These are phyloP conservation scores for Gossypium sturtianum DNA, from an alignment of 345 rosid genomes.

Conservation along the genomic window DNA sequence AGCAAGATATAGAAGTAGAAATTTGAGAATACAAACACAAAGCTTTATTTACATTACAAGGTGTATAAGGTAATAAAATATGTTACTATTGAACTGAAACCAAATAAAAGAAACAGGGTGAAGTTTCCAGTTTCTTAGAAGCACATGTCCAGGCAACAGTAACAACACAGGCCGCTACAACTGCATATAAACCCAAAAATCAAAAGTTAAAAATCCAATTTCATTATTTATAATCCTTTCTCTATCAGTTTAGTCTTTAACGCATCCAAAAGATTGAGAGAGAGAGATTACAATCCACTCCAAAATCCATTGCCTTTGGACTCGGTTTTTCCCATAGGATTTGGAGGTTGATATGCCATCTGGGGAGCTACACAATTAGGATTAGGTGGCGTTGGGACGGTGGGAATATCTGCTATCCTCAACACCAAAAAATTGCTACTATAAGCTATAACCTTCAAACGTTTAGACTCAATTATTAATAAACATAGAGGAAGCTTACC, in stretches of 20 bases:
- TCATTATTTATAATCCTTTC: too few relatives aligned
- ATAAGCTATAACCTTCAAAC: not conserved
- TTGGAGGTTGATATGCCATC: not conserved
- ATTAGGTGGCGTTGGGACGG: conserved; percentile 2
- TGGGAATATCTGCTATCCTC: not conserved
- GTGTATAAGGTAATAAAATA: not conserved
- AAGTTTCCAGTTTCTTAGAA: not conserved
- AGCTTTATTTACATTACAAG: not conserved
- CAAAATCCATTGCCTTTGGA: not conserved
- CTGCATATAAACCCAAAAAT: not conserved
- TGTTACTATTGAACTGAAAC: not conserved
- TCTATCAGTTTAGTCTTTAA: too few relatives aligned
- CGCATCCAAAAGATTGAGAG: not conserved
- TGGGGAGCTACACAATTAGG: conserved; percentile 6
- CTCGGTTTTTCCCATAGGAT: not conserved
- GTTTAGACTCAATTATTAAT: not conserved
- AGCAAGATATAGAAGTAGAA: not conserved
- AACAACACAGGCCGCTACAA: conserved; percentile 14
- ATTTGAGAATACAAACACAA: not conserved
- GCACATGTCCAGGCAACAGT: conserved; percentile 1
- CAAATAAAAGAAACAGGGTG: not conserved
- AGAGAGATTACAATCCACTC: conserved; percentile 5
- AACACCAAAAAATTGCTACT: not conserved
- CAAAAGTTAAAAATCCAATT: not conserved
- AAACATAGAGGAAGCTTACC: not conserved